Evolutionary conservation across 805 yeast genomes (phyloP), one percentile per base, ranked within the genome.

Genomic region (Lachancea quebecensis): DNA sequence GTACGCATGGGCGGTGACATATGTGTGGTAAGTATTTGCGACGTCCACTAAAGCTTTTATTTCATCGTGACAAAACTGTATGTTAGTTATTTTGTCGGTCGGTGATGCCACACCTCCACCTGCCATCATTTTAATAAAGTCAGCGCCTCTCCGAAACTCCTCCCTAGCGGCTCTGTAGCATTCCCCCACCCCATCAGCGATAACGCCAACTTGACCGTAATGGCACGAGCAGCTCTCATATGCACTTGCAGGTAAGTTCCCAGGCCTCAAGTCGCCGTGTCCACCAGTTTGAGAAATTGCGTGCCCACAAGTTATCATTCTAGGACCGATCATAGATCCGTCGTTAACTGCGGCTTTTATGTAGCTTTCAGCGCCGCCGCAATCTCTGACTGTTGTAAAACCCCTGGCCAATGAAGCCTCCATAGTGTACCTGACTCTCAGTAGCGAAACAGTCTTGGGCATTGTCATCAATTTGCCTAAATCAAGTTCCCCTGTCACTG

Each of bases 31-130:
- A 2, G 46, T 41, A 15, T 41, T 38, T 11, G 50, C 50, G 5
- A 48, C 48, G 15, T 40, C 35, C 12, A 48, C 50, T 8, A 48
- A 25, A n/a, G 50, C 50, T 12, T 14, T 48, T 35, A 48, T 48
- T 37, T 48, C 50, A 32, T 48, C 50, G 10, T 44, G 36, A 30
- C 50, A 48, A 29, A 45, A 48, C 18, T 48, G 50, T 34, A 44
- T 15, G 44, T 45, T 48, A 6, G 48, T 18, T 12, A 48, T 44
- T 34, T 48, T 48, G 38, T 48, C 50, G 14, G 48, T 48, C 7
- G 50, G 50, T n/a, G 50, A 48, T n/a, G 50, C 50, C 3, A 48
- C 50, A 37, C 50, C 50, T 21, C 50, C 50, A 5, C 50, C 41
- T 10, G 45, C 48, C 50, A 48, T 48, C 4, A 48, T 45, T 27